Evolutionary conservation across 805 yeast genomes (phyloP).

Genomic region (Lachancea cidri): DNA sequence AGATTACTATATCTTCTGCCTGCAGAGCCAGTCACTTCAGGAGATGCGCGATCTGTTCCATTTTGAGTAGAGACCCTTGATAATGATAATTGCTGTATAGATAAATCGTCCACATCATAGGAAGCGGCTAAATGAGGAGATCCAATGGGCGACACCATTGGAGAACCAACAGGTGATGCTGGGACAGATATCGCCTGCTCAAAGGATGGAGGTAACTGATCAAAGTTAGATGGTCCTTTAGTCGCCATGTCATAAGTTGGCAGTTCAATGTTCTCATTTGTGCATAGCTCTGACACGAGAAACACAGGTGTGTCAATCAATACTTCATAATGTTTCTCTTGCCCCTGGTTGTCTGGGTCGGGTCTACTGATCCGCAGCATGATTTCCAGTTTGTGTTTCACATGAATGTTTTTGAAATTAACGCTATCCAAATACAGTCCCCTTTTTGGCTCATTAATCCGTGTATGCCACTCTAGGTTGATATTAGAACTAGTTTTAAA

Average conservation of each 20-base stretch:
- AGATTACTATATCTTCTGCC: conserved; percentile 14
- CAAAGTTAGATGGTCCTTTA: conserved; percentile 11
- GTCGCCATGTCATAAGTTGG: conserved; percentile 35
- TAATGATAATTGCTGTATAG: conserved; percentile 18
- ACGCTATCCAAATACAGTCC: conserved; percentile 56
- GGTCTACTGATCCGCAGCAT: conserved; percentile 63
- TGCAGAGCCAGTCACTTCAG: conserved; percentile 1
- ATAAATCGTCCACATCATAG: conserved; percentile 16
- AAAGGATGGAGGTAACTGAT: conserved; percentile 49
- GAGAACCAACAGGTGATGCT: conserved; percentile 40
- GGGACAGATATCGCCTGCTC: conserved; percentile 56
- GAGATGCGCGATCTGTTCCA: background rate
- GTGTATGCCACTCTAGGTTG: conserved; percentile 18
- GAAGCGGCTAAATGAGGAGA: conserved; percentile 17
- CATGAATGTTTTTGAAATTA: conserved; percentile 55
- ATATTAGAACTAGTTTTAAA: conserved; percentile 19
- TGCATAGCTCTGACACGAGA: conserved; percentile 42
- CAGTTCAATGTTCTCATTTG: conserved; percentile 33
- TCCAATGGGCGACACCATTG: conserved; percentile 19
- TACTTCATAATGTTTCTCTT: conserved; percentile 72
- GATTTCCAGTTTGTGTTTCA: conserved; percentile 65
- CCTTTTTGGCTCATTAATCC: conserved; percentile 24
- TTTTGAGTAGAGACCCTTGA: conserved; percentile 22
- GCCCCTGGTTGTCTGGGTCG: conserved; percentile 40
- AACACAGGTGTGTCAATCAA: conserved; percentile 73